Base-by-base conservation (phyloP, 345 rosid species). In the Abelmoschus esculentus region DNA sequence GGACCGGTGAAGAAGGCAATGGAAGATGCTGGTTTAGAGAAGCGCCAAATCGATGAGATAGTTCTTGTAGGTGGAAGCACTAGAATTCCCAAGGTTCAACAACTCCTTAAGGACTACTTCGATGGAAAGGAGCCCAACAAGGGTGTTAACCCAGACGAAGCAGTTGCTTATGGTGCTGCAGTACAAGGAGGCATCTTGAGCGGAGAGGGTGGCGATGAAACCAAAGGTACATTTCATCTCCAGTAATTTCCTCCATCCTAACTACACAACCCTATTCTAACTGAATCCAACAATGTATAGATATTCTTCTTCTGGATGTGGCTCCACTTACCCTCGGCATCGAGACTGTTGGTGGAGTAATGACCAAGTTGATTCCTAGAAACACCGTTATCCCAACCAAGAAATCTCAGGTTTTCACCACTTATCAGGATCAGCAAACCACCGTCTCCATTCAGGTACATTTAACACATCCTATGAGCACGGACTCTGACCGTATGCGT, bases 161-260 rank as follows among this genome's bases (percentile, higher is more conserved):
- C 99, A 0, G 99, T 95, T 72, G 99, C 99, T 61, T 90, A 70
- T 62, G 98, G 99, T 85, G 99, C 99, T 68, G 99, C 99, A 0
- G 98, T 95, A 4, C 99, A 95, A 83, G 99, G 99, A 22, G 93
- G 96, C 74, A 95, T 95, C 66, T 83, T 95, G 84, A 90, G 99
- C n/a, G 99, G 99, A 73, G 99, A 95, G 84, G 99, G 99, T 67
- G 99, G 99, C 79, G 97, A 95, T 56, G 97, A 95, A 73, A 95
- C 97, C 80, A 95, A 95, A 95, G 98, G 98, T 92, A 81, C n/a
- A 22, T 52, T 31, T 17, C 2, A 7, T 61, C 34, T 70, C 66
- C 26, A 4, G 18, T 2, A 2, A 15, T 5, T 61, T 11, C 28
- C 31, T 26, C 1, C 9, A 44, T 32, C 10, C 26, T 47, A 28